phyloP scores from a whole-genome alignment of 345 rosid genomes.

The Kernera saxatilis region DNA sequence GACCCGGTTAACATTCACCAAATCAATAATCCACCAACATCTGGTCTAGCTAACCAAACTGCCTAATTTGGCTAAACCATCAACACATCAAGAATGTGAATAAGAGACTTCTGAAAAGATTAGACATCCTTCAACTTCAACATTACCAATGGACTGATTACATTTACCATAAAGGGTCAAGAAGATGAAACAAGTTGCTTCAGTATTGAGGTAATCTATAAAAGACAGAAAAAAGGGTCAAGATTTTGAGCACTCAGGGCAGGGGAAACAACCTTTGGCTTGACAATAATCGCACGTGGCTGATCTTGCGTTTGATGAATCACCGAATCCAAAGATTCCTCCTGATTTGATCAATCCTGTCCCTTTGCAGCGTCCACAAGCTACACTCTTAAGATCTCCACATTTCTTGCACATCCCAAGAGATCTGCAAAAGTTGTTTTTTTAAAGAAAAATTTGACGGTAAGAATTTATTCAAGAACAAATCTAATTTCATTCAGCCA shows the following conservation, averaged over 20 bases:
- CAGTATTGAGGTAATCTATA: neutral
- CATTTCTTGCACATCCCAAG: conserved; percentile 86
- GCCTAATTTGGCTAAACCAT: neutral
- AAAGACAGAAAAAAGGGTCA: conserved; percentile 4
- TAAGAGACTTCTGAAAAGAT: neutral
- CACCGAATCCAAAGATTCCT: conserved; percentile 43
- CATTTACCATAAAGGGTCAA: neutral
- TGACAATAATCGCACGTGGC: too few species aligned
- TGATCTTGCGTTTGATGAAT: conserved; percentile 24
- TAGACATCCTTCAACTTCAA: neutral
- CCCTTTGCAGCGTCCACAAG: conserved; percentile 79
- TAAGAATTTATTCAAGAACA: conserved; percentile 2
- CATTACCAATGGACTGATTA: neutral
- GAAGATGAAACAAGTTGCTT: conserved; percentile 7
- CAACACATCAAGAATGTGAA: neutral
- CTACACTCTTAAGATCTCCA: conserved; percentile 65
- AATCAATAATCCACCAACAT: neutral
- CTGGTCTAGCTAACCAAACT: too few species aligned
- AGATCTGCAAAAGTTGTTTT: conserved; percentile 40
- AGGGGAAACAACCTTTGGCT: conserved; percentile 68
- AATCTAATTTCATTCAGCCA: neutral
- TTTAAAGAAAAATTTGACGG: neutral
- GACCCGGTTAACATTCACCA: neutral
- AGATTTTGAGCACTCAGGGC: conserved; percentile 61
- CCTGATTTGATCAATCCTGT: conserved; percentile 54